Evolutionary conservation across 2,329 filamentous ascomycete genomes (phyloP).

Genomic region (Canariomyces notabilis): DNA sequence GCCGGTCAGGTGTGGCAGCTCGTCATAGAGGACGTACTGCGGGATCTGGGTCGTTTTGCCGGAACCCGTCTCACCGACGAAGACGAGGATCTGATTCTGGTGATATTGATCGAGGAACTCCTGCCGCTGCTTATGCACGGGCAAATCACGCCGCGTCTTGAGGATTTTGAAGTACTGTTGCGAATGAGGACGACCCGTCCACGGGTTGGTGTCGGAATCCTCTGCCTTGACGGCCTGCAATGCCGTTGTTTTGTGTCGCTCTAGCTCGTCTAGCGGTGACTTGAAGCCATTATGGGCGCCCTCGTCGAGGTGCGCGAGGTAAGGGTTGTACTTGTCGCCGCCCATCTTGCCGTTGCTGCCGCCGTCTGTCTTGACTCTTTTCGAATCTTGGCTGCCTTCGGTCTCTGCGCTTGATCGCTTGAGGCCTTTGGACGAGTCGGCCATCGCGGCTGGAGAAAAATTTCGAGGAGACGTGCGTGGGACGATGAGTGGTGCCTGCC

Average conservation of each 20-base stretch:
- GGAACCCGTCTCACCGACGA: conserved; percentile 98
- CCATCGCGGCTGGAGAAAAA: conserved; percentile 30
- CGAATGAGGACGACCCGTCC: conserved; percentile 73
- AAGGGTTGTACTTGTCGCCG: conserved; percentile 63
- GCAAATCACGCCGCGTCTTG: conserved; percentile 74
- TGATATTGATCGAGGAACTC: conserved; percentile 95
- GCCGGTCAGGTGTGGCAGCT: conserved; percentile 76
- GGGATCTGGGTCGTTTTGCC: conserved; percentile 99
- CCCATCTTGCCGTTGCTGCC: conserved; percentile 31
- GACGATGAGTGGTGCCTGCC: neutral
- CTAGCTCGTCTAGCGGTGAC: conserved; percentile 60
- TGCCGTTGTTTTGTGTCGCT: conserved; percentile 75
- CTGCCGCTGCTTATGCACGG: conserved; percentile 87
- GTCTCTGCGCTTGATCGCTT: conserved; percentile 44
- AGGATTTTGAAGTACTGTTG: conserved; percentile 87
- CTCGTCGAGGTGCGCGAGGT: conserved; percentile 84
- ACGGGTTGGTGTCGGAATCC: conserved; percentile 77
- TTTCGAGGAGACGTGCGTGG: neutral
- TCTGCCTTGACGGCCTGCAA: conserved; percentile 68
- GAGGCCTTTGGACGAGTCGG: conserved; percentile 33
- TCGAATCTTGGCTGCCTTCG: conserved; percentile 32
- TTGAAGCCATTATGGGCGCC: conserved; percentile 37
- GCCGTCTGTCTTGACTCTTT: conserved; percentile 29
- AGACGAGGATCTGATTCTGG: conserved; percentile 90
- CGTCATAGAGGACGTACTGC: conserved; percentile 96